These are phyloP conservation scores for Dioszegia hungarica DNA, from an alignment of 768 basidiomycete genomes.

Conservation along the genomic window DNA sequence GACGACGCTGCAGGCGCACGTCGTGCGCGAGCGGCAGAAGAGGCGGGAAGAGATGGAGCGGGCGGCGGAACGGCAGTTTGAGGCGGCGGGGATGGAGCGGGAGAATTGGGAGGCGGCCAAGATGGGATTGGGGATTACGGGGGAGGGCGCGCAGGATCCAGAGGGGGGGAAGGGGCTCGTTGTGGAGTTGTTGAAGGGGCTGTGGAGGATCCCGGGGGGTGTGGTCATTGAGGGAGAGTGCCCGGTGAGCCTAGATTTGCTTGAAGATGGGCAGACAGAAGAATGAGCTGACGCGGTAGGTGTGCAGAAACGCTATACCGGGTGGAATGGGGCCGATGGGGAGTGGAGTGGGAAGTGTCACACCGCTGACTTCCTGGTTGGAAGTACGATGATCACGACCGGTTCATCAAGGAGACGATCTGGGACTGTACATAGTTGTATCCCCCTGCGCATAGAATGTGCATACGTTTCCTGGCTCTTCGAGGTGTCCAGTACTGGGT, in stretches of 20 bases:
- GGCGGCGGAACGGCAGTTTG: constrained; percentile 6
- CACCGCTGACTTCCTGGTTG: constrained; percentile 3
- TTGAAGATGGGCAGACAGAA: background rate
- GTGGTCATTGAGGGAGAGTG: constrained; percentile 41
- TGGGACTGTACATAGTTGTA: background rate
- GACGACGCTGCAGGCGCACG: background rate
- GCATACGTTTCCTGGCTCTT: too few relatives aligned
- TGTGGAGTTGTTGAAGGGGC: constrained; percentile 24
- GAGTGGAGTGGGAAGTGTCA: constrained; percentile 19
- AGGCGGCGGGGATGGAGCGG: background rate
- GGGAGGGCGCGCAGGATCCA: constrained; percentile 9
- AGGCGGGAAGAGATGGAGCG: background rate
- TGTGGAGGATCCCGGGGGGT: constrained; percentile 32
- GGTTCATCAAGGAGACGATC: background rate
- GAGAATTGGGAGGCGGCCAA: constrained; percentile 9
- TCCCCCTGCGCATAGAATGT: too few relatives aligned
- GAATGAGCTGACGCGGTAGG: constrained; percentile 7
- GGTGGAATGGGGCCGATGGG: constrained; percentile 19
- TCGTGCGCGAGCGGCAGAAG: background rate
- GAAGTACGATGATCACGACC: background rate
- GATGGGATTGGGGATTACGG: background rate
- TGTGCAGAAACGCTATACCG: constrained; percentile 23
- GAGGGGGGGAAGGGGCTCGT: constrained; percentile 15
- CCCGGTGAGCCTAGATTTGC: constrained; percentile 23
- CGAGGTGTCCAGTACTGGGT: too few relatives aligned